Evolutionary conservation across 2,329 filamentous ascomycete genomes (phyloP), one percentile per base, ranked within the genome.

Genomic region (Aspergillus piperis): DNA sequence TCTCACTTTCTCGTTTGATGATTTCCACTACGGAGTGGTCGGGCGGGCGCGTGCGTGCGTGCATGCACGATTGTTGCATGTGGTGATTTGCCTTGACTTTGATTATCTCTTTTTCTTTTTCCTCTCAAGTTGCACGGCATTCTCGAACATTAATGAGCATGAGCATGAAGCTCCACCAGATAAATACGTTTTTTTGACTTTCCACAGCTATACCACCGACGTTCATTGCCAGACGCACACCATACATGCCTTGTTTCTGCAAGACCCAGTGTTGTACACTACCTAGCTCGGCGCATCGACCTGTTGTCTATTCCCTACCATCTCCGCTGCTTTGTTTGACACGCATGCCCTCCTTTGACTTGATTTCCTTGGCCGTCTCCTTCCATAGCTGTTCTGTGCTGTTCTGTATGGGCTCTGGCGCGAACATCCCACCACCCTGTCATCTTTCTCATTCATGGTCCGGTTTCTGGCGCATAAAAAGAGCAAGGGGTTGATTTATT

Each of bases 191-290:
- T 65, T 61, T 66, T 62, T 36, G 63, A 61, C 62, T 63, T 67
- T 57, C 62, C 58, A 54, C 63, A 63, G 63, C 64, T 60, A 68
- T 68, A 67, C 67, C 64, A 66, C 57, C 57, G 60, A 64, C 58
- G 44, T 60, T 54, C 61, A 54, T 60, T 64, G 63, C 63, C 59
- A 58, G 64, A 64, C 63, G 48, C 55, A 60, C 54, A 65, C 60
- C 61, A 62, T 68, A 65, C 62, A 69, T 68, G 32, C 58, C 58
- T 61, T 58, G 41, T 66, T 54, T 62, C 64, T 73, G 69, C 73
- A 71, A 75, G 71, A 70, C 69, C 64, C 61, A 63, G 53, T 68
- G 70, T 69, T 73, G 72, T 74, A 74, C 66, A 74, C 66, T 74
- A 74, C 58, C 57, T 54, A 47, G 61, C 62, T 63, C 62, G 68